These are phyloP conservation scores for Oenanthe sinensis DNA, from an alignment of 129 eudicot species.

Conservation along the genomic window DNA sequence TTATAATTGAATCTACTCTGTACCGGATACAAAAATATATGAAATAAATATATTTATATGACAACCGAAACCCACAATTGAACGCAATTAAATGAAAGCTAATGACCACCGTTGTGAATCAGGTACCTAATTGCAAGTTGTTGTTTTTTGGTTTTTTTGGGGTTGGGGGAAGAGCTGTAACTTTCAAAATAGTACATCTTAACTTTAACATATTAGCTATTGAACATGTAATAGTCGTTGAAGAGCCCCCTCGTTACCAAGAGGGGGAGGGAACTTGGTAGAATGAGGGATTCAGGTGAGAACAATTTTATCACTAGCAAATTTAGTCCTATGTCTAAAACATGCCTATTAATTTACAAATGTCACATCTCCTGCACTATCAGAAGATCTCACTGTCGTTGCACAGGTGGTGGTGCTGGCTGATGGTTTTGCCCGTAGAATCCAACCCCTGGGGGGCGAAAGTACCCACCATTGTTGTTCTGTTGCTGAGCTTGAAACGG, in stretches of 20 bases:
- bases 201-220: background rate
- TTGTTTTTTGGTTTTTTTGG: no score
- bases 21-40: no score
- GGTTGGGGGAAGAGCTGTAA: no score
- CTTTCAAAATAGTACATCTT: background rate
- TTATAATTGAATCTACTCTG: no score
- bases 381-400: slow-evolving; percentile 51
- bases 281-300: background rate
- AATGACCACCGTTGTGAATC: no score
- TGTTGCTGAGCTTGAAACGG: slow-evolving; percentile 39
- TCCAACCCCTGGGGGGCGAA: slow-evolving; percentile 78
- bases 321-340: slow-evolving; percentile 7
- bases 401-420: slow-evolving; percentile 67
- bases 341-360: slow-evolving; percentile 50
- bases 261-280: background rate
- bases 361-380: slow-evolving; percentile 13
- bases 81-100: no score
- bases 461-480: slow-evolving; percentile 42
- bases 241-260: background rate
- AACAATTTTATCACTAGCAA: background rate
- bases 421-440: slow-evolving; percentile 68
- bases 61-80: no score
- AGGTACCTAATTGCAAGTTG: no score
- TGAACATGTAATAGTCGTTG: background rate
- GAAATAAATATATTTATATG: no score